Evolutionary conservation across 2,329 filamentous ascomycete genomes (phyloP), one percentile per base, ranked within the genome.

Genomic region (Epicoccum nigrum): DNA sequence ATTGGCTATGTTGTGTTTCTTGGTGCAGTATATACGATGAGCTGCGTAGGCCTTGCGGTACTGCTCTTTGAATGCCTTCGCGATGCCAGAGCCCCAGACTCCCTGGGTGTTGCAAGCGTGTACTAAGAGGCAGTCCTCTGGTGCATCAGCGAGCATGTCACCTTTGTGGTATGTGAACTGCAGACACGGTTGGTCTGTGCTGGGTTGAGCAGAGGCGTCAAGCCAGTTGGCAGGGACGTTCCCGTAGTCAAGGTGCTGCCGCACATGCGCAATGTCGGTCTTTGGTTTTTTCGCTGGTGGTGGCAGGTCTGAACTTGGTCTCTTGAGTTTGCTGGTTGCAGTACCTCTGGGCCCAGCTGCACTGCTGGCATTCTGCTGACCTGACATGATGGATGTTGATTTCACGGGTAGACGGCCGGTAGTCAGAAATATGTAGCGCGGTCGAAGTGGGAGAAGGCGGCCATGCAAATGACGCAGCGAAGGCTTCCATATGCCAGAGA

Each of bases 71-170:
- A 86, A 85, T 0, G 69, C 73, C 27, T 62, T 57, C 2, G 83
- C 84, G 45, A 86, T 83, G n/a, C 84, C 84, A 3, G 75, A 76
- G 37, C 82, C 81, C 84, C 84, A 86, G 12, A 62, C 63, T 5
- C 83, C 84, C 54, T 77, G 69, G 42, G 78, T 79, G 65, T 86
- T 86, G 70, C 83, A 86, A 11, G 83, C 82, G 65, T 86, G 83
- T 50, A 85, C 77, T 13, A 86, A 69, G 13, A 82, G 74, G 17
- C 77, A 73, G 44, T 75, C 68, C 27, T 76, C 63, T 0, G 82
- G 81, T 0, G 80, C 80, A 8, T 33, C 17, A 30, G 74, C 63
- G 63, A 86, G 84, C 31, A 86, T 74, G 60, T 83, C 72, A 43
- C 81, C 81, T 4, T 50, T 54, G 53, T 67, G 59, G 47, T 64